A percentile compares a stretch with the other conserved stretches of the same genome.
Conservation (phyloP, 177 flowering plant genomes). For the Vitis hybrid region DNA sequence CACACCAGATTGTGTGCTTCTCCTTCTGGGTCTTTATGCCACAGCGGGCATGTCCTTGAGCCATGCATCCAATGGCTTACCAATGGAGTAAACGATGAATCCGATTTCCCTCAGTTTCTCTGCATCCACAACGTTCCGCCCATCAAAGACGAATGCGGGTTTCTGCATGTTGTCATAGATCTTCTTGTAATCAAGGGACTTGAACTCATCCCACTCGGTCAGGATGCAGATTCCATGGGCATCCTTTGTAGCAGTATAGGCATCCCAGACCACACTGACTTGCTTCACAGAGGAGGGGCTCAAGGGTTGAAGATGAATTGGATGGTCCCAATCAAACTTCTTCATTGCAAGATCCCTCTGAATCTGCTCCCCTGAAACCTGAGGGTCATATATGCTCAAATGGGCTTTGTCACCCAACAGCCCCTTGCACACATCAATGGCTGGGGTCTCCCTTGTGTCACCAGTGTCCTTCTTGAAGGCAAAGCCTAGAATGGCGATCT, state of each 20-base stretch:
- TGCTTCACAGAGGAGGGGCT: conserved; percentile 38
- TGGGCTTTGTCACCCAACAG: conserved; percentile 56
- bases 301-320: conserved; percentile 47
- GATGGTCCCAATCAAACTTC: conserved; percentile 70
- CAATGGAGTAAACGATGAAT: conserved; percentile 68
- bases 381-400: conserved; percentile 71
- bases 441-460: conserved; percentile 74
- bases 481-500: conserved; percentile 61
- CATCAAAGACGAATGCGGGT: conserved; percentile 74
- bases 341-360: conserved; percentile 61
- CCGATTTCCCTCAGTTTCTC: conserved; percentile 60
- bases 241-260: conserved; percentile 60
- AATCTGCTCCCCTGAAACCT: conserved; percentile 65
- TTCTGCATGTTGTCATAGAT: conserved; percentile 69
- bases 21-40: conserved; percentile 21
- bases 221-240: conserved; percentile 68
- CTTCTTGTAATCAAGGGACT: conserved; percentile 53
- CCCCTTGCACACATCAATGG: conserved; percentile 76
- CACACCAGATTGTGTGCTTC: not conserved
- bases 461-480: conserved; percentile 77
- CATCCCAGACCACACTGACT: conserved; percentile 48
- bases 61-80: conserved; percentile 73
- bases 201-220: conserved; percentile 85
- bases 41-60: conserved; percentile 72
- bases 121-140: conserved; percentile 50